A percentile compares a stretch with the other conserved stretches of the same genome.
Conservation (phyloP, 192 early-diverging fungal species). For the Entophlyctis luteolus region DNA sequence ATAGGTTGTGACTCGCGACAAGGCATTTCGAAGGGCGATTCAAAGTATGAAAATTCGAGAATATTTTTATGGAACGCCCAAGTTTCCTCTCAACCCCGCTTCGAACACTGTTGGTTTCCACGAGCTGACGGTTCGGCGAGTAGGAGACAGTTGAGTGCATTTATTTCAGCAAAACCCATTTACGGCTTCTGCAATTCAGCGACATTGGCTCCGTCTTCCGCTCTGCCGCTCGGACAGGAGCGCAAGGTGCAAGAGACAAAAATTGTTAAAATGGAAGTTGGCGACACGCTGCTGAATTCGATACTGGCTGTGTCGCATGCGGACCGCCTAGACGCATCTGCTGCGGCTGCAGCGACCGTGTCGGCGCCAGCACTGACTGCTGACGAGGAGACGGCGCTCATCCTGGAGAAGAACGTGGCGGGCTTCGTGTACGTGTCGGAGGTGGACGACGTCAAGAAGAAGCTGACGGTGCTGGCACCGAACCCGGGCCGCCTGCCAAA, state of each 20-base stretch:
- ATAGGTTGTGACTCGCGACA: slow-evolving; percentile 83
- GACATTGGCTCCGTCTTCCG: slow-evolving; percentile 79
- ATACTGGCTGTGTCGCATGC: slow-evolving; percentile 79
- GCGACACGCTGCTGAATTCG: slow-evolving; percentile 78
- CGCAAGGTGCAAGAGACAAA: slow-evolving; percentile 73
- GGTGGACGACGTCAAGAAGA: slow-evolving; percentile 64
- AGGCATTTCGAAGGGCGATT: slow-evolving; percentile 59
- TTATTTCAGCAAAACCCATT: background rate
- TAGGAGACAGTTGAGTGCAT: slow-evolving; percentile 60
- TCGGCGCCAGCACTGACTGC: slow-evolving; percentile 27
- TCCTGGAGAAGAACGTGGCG: slow-evolving; percentile 65
- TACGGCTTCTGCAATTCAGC: slow-evolving; percentile 40
- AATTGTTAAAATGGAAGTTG: slow-evolving; percentile 72
- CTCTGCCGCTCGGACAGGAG: slow-evolving; percentile 84
- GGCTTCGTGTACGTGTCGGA: slow-evolving; percentile 81
- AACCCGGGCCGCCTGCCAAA: slow-evolving; percentile 83
- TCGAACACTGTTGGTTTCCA: slow-evolving; percentile 73
- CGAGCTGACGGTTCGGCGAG: slow-evolving; percentile 72
- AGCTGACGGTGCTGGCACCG: slow-evolving; percentile 80
- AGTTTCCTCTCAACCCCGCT: slow-evolving; percentile 76
- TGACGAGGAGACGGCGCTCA: slow-evolving; percentile 46
- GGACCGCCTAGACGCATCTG: slow-evolving; percentile 37
- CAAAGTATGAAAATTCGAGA: slow-evolving; percentile 75
- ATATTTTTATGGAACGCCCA: slow-evolving; percentile 90
- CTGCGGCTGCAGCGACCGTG: slow-evolving; percentile 41